Evolutionary conservation across 2,329 filamentous ascomycete genomes (phyloP).

Genomic region (Myotisia sp.): DNA sequence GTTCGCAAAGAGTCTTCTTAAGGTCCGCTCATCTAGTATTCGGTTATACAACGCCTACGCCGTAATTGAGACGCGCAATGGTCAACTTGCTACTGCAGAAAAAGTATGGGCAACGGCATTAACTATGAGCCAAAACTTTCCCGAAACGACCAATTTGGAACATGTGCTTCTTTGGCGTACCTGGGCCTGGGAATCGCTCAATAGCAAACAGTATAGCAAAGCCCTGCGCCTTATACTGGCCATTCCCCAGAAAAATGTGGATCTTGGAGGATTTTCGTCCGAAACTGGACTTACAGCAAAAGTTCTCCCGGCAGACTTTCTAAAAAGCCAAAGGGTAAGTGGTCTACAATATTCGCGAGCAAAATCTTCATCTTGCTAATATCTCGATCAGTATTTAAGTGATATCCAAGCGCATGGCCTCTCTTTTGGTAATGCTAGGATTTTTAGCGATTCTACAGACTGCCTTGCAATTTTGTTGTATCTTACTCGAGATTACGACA

Average conservation of each 20-base stretch:
- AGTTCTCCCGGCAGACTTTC: conserved; percentile 21
- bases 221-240: conserved; percentile 28
- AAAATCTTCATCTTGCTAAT: conserved; percentile 33
- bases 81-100: conserved; percentile 43
- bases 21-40: conserved; percentile 48
- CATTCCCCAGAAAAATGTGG: conserved; percentile 24
- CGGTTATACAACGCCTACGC: conserved; percentile 68
- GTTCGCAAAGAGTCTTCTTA: conserved; percentile 59
- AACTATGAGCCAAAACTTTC: conserved; percentile 37
- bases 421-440: conserved; percentile 33
- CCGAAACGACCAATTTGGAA: conserved; percentile 23
- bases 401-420: conserved; percentile 44
- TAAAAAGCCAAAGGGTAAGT: conserved; percentile 30
- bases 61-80: conserved; percentile 50
- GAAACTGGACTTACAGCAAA: conserved; percentile 8
- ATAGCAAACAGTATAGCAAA: conserved; percentile 22
- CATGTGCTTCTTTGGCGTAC: conserved; percentile 41
- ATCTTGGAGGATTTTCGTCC: conserved; percentile 19
- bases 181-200: conserved; percentile 56
- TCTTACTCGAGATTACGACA: conserved; percentile 32
- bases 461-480: conserved; percentile 55
- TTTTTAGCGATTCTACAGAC: conserved; percentile 45
- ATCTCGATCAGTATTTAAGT: conserved; percentile 38
- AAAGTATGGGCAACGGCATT: conserved; percentile 56
- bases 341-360: not conserved